Base-by-base conservation (phyloP, 2,329 filamentous ascomycete species). In the Alternaria arborescens region DNA sequence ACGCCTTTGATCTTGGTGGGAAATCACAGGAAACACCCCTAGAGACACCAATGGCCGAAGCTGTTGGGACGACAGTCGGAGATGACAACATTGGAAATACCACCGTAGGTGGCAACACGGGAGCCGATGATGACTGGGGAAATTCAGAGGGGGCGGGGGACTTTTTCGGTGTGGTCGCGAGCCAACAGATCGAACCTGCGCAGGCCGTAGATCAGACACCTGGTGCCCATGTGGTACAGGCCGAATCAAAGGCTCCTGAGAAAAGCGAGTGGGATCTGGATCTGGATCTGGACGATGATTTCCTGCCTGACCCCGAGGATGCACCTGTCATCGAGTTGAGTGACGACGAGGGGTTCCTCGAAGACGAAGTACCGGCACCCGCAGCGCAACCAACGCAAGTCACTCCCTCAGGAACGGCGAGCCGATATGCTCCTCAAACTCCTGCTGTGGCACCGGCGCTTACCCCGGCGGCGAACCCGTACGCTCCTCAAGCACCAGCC, bases 231-330 rank as follows among this genome's bases (percentile, higher is more conserved):
- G 62, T 70, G 3, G 58, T 67, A 16, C 50, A 60, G 8, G 14
- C 68, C 7, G 64, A 64, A n/a, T 24, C 67, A 11, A 59, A 68
- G 18, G 52, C 65, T 20, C 58, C 67, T 1, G 86, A 89, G 42
- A 91, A 94, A 71, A 78, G 95, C 41, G 90, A 91, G 46, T 91
- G 91, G 18, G 89, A 92, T 68, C 97, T 94, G 92, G 87, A 92
- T 65, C 90, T 91, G 47, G 91, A 92, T 43, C 87, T 97, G 70
- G 92, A 91, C 50, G 90, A 94, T 65, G 88, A 93, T 61, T 82
- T 91, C 12, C 77, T 88, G 3, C 86, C 88, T 10, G 88, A 92
- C 32, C 79, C 83, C 14, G 74, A 78, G 2, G 73, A 76, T 26
- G 81, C 83, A 42, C 84, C 75, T 1, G 58, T 68, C 8, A 88